Evolutionary conservation across 2,329 filamentous ascomycete genomes (phyloP), one percentile per base, ranked within the genome.

Genomic region (Hymenoscyphus albidus): DNA sequence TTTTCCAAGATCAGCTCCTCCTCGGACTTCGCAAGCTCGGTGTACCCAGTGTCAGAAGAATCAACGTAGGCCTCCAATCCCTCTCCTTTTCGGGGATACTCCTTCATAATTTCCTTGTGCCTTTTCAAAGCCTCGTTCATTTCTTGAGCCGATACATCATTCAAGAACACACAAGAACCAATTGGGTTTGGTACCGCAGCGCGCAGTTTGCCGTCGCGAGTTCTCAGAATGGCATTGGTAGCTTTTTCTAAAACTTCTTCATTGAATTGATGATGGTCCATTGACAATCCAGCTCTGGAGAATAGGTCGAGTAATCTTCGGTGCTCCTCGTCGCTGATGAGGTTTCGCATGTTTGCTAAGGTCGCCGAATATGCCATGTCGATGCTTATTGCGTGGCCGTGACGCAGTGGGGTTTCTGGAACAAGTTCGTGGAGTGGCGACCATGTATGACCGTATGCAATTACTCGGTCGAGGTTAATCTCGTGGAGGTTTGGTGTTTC

Each of bases 361-460:
- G 88, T 91, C 0, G 88, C 88, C 0, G 87, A 89, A 77, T 88
- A 91, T 0, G 88, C 88, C 88, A 91, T 91, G 74, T 91, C 88
- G 67, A 91, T 89, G 2, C 86, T 88, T 70, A 91, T 91, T 69
- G 88, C 88, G 72, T 91, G 88, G 3, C 88, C 88, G 73, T 91
- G 89, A 54, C 88, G 85, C 55, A 91, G 82, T 0, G 88, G 88
- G 0, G 86, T 85, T 60, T 88, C 83, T 0, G 88, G 88, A 0
- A 88, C 81, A 10, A 92, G 82, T 76, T 91, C 88, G 72, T 91
- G 87, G 5, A 90, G 80, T 22, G 88, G 88, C 3, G 87, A 90
- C 88, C 88, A 91, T 78, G 88, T 91, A 74, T 91, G 88, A 0
- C 88, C 88, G 70, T 90, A 91, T 1, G 88, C 88, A 74, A 91